Conservation (phyloP, 441 rosid species). For the Erodium texanum region DNA sequence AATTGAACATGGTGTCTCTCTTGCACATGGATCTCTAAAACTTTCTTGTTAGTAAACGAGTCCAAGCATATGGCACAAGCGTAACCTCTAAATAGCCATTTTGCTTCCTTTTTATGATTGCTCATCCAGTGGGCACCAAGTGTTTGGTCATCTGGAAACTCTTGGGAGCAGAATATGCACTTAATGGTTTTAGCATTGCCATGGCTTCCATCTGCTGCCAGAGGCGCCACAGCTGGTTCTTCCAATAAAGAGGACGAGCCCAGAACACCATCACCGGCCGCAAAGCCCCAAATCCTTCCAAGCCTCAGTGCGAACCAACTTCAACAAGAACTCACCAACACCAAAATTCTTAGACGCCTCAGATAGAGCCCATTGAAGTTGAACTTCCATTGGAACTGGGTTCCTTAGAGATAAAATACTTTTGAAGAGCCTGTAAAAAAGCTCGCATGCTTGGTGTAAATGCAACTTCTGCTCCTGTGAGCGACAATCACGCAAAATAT, state of each 20-base stretch:
- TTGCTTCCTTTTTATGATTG: slow-evolving; percentile 67
- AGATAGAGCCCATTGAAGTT: slow-evolving; percentile 89
- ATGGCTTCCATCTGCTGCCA: slow-evolving; percentile 28
- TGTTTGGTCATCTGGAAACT: slow-evolving; percentile 44
- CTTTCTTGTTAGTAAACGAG: slow-evolving; percentile 68
- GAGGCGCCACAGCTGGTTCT: slow-evolving; percentile 37
- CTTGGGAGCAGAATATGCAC: slow-evolving; percentile 63
- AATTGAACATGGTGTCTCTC: slow-evolving; percentile 84
- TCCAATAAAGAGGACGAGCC: slow-evolving; percentile 29
- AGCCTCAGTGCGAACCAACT: slow-evolving; percentile 71
- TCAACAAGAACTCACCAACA: slow-evolving; percentile 62
- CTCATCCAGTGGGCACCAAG: slow-evolving; percentile 65
- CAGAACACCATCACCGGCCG: slow-evolving; percentile 31
- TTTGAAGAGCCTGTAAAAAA: slow-evolving; percentile 85
- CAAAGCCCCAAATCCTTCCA: slow-evolving; percentile 62
- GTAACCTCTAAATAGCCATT: slow-evolving; percentile 73
- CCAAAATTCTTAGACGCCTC: slow-evolving; percentile 71
- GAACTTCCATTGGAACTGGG: slow-evolving; percentile 89
- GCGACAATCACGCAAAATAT: slow-evolving; percentile 54
- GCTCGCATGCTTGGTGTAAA: slow-evolving; percentile 90
- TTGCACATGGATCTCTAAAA: slow-evolving; percentile 80
- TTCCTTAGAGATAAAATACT: slow-evolving; percentile 81
- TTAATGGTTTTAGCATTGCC: slow-evolving; percentile 34
- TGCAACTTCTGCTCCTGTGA: slow-evolving; percentile 56
- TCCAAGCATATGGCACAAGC: slow-evolving; percentile 97